Conservation (phyloP, 1,284 basidiomycete species). For the Exobasidium cylindrosporum region DNA sequence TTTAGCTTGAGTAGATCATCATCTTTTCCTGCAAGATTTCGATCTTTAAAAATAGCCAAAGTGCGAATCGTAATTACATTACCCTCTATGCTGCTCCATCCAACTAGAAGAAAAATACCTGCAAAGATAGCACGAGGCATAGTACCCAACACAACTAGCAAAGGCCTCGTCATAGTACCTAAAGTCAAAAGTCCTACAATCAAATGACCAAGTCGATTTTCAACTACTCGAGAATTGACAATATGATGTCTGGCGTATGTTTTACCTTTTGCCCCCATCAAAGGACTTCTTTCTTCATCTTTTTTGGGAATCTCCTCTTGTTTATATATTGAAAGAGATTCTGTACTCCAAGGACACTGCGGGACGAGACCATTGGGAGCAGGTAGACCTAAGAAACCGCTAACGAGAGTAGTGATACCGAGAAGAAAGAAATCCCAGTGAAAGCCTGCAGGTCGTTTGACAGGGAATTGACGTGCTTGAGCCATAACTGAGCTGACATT, state of each 20-base stretch:
- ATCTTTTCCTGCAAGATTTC: slow-evolving; percentile 23
- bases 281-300: slow-evolving; percentile 11
- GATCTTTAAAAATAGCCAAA: slow-evolving; percentile 77
- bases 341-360: slow-evolving; percentile 91
- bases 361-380: slow-evolving; percentile 90
- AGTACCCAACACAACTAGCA: slow-evolving; percentile 50
- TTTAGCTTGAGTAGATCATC: slow-evolving; percentile 70
- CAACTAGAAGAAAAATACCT: slow-evolving; percentile 54
- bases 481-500: slow-evolving; percentile 78
- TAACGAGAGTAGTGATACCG: slow-evolving; percentile 85
- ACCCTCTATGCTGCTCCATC: slow-evolving; percentile 65
- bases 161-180: slow-evolving; percentile 52
- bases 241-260: slow-evolving; percentile 23
- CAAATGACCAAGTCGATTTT: slow-evolving; percentile 51
- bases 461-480: slow-evolving; percentile 83
- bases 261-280: neutral
- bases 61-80: slow-evolving; percentile 84
- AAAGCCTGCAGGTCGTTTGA: slow-evolving; percentile 87
- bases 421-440: slow-evolving; percentile 74
- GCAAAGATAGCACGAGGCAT: slow-evolving; percentile 49
- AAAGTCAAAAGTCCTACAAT: slow-evolving; percentile 51
- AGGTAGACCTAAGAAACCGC: slow-evolving; percentile 83
- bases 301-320: slow-evolving; percentile 37
- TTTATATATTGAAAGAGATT: slow-evolving; percentile 76
- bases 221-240: slow-evolving; percentile 43